A percentile compares a stretch with the other conserved stretches of the same genome.
Conservation (phyloP, 2,329 filamentous ascomycete genomes). For the Endothia cerciana region DNA sequence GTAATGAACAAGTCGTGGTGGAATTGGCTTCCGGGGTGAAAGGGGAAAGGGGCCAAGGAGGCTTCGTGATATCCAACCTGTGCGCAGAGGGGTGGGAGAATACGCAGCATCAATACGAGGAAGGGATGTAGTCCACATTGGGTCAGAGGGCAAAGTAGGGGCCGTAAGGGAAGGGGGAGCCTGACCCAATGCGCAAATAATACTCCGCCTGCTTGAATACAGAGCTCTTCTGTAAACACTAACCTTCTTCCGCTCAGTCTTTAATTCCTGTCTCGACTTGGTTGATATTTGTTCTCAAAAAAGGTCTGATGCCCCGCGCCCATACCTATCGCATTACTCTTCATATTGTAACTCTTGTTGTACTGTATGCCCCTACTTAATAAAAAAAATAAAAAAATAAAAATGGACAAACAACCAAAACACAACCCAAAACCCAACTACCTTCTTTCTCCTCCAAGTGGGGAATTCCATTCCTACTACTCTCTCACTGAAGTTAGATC, state of each 20-base stretch:
- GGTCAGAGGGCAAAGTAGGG: not conserved
- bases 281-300: too few relatives aligned
- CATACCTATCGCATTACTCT: too few relatives aligned
- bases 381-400: too few relatives aligned
- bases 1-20: slow-evolving; percentile 16
- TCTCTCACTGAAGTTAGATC: not conserved
- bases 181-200: slow-evolving; percentile 15
- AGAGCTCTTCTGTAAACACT: not conserved
- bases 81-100: not conserved
- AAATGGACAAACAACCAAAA: too few relatives aligned
- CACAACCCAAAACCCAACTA: too few relatives aligned
- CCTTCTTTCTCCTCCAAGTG: too few relatives aligned
- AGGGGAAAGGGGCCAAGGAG: slow-evolving; percentile 3
- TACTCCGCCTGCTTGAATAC: slow-evolving; percentile 9
- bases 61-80: slow-evolving; percentile 20
- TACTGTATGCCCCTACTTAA: not conserved
- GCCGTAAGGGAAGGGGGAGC: not conserved
- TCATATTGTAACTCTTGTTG: too few relatives aligned
- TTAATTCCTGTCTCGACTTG: not conserved
- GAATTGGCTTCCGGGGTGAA: not conserved
- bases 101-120: slow-evolving; percentile 2
- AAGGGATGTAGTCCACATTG: slow-evolving; percentile 8
- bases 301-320: too few relatives aligned
- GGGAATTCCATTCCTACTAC: not conserved
- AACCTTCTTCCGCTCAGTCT: not conserved